These are phyloP conservation scores for Delonix regia DNA, from an alignment of 306 rosid species.

Conservation along the genomic window DNA sequence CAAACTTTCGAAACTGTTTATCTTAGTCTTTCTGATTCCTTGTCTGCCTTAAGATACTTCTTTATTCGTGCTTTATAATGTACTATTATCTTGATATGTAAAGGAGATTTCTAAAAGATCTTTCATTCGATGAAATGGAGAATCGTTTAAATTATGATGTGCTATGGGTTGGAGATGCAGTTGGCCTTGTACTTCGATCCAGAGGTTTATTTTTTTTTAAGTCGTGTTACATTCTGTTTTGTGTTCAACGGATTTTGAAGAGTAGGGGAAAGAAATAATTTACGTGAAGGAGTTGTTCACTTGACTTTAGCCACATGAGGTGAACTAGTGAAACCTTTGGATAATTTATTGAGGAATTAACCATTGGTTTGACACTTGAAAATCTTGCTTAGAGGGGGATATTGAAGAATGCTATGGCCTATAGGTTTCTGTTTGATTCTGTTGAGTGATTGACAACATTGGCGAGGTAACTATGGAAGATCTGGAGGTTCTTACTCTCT, in stretches of 20 bases:
- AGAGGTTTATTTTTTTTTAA: not conserved
- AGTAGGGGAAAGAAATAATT: not conserved
- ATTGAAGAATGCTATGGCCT: not conserved
- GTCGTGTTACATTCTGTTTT: not conserved
- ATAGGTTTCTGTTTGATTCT: not conserved
- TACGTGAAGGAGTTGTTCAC: not conserved
- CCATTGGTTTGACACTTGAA: not conserved
- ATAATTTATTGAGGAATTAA: not conserved
- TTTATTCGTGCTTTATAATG: not conserved
- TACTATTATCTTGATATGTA: not conserved
- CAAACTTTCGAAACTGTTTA: not conserved
- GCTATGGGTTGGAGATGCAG: not conserved
- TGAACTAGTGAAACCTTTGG: not conserved
- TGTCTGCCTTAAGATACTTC: not conserved
- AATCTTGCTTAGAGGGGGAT: not conserved
- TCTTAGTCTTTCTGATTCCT: not conserved
- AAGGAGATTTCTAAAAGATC: slow-evolving; percentile 18
- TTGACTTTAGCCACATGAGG: not conserved
- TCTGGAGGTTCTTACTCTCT: not conserved
- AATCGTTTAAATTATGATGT: slow-evolving; percentile 3
- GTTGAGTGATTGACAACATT: not conserved
- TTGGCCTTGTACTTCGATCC: not conserved
- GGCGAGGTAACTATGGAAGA: not conserved
- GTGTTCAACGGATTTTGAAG: not conserved
- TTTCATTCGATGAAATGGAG: not conserved